Evolutionary conservation across 768 basidiomycete genomes (phyloP).

Genomic region (Lentinula aciculospora): DNA sequence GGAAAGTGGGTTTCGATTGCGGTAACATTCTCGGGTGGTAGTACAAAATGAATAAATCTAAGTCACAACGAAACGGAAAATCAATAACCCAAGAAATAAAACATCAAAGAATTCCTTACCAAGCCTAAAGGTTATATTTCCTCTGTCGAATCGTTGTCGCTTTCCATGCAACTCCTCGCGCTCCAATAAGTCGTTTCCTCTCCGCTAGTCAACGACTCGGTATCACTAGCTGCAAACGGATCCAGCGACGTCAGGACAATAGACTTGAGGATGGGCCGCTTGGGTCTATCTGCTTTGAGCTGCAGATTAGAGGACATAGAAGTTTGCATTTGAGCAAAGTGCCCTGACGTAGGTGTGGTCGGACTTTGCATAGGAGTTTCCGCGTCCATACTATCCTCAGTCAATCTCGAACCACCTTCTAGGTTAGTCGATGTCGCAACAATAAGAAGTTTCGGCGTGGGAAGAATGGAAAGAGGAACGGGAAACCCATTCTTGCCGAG

Average conservation of each 20-base stretch:
- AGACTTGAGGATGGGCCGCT: background rate
- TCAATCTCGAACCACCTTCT: background rate
- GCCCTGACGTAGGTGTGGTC: background rate
- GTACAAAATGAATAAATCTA: background rate
- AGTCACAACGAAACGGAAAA: background rate
- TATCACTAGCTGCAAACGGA: background rate
- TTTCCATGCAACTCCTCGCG: background rate
- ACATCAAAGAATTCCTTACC: background rate
- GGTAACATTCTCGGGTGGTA: too few relatives aligned
- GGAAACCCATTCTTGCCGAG: background rate
- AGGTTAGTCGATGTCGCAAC: background rate
- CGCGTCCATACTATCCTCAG: background rate
- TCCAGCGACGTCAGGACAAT: background rate
- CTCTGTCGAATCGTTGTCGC: background rate
- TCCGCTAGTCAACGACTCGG: background rate
- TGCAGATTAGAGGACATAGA: background rate
- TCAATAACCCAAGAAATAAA: background rate
- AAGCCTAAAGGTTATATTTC: too few relatives aligned
- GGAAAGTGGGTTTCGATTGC: background rate
- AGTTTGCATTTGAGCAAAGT: background rate
- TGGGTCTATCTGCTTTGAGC: background rate
- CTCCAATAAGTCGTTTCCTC: constrained; percentile 1
- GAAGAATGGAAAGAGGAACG: background rate
- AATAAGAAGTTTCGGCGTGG: background rate
- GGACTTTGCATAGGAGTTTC: constrained; percentile 2